Percentiles rank a stretch among this genome's conserved stretches.
These are phyloP conservation scores for Stenogyne calaminthoides DNA, from an alignment of 305 asterid genomes.

Conservation along the genomic window DNA sequence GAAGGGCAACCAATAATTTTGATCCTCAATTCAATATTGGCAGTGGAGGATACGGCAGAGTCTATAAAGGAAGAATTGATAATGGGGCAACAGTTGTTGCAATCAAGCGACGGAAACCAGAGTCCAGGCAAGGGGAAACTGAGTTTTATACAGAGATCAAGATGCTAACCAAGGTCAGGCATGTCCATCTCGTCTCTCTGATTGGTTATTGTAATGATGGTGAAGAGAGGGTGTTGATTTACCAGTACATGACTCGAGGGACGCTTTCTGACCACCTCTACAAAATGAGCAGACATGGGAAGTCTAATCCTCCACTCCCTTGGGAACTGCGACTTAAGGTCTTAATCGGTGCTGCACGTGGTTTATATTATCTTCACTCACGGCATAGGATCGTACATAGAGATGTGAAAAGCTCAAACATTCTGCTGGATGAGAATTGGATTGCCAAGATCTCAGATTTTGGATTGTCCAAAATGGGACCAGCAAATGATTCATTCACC, in stretches of 20 bases:
- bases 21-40: conserved; percentile 48
- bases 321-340: conserved; percentile 66
- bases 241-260: conserved; percentile 56
- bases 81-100: conserved; percentile 51
- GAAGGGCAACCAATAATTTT: conserved; percentile 48
- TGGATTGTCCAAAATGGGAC: conserved; percentile 66
- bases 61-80: conserved; percentile 54
- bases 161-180: conserved; percentile 53
- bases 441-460: conserved; percentile 76
- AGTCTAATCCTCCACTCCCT: conserved; percentile 40
- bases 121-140: conserved; percentile 54
- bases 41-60: conserved; percentile 67
- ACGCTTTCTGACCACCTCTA: conserved; percentile 56
- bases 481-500: conserved; percentile 35
- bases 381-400: conserved; percentile 61
- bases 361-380: conserved; percentile 67
- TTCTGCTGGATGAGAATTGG: conserved; percentile 67
- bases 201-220: conserved; percentile 63
- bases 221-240: conserved; percentile 50
- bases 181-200: conserved; percentile 58
- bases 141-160: conserved; percentile 66
- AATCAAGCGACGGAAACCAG: conserved; percentile 44
- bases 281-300: conserved; percentile 34
- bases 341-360: conserved; percentile 68
- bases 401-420: conserved; percentile 74